Evolutionary conservation across 2,329 filamentous ascomycete genomes (phyloP).

Genomic region (Aspergillus sp.): DNA sequence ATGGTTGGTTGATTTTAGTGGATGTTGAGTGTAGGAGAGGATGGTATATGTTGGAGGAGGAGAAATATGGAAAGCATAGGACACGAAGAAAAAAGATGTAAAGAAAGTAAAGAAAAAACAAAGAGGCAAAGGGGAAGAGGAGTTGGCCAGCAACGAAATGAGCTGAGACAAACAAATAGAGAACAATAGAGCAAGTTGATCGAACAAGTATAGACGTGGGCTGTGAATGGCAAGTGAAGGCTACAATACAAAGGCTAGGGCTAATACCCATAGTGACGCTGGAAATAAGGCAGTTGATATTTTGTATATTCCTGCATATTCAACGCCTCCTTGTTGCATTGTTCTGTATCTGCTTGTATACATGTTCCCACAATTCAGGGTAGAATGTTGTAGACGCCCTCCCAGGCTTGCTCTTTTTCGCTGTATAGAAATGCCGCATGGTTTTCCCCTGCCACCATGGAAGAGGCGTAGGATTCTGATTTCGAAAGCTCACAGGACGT

Average conservation of each 20-base stretch:
- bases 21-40: not conserved
- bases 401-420: conserved; percentile 30
- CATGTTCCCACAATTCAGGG: conserved; percentile 37
- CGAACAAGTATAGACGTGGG: too few relatives aligned
- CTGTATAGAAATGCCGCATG: conserved; percentile 33
- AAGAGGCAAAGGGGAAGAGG: too few relatives aligned
- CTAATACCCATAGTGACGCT: not conserved
- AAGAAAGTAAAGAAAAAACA: too few relatives aligned
- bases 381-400: conserved; percentile 31
- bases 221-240: not conserved
- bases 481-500: conserved; percentile 36
- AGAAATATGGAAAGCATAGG: not conserved
- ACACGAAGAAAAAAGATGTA: not conserved
- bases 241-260: not conserved
- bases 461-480: conserved; percentile 26
- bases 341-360: conserved; percentile 34
- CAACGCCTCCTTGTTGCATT: conserved; percentile 6
- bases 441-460: conserved; percentile 32
- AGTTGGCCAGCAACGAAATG: too few relatives aligned
- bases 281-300: too few relatives aligned
- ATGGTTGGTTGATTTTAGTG: conserved; percentile 4
- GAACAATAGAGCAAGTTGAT: not conserved
- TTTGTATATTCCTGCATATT: not conserved
- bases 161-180: too few relatives aligned
- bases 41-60: not conserved